Evolutionary conservation across 441 rosid genomes (phyloP).

Genomic region (Pelargonium myrrhifolium): DNA sequence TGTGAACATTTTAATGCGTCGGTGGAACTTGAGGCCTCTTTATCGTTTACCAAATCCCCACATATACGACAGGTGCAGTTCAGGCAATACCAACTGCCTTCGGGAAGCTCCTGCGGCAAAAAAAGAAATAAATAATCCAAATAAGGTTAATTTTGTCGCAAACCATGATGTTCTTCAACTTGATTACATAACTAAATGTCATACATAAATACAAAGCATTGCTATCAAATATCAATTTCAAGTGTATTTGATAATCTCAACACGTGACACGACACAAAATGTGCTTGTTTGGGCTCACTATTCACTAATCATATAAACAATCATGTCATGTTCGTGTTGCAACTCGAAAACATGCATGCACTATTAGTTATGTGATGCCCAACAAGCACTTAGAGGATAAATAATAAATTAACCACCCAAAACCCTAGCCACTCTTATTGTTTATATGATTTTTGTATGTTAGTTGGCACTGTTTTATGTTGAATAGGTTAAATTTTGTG

Average conservation of each 20-base stretch:
- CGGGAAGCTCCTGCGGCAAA: conserved; percentile 68
- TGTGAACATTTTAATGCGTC: conserved; percentile 65
- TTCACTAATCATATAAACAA: no score
- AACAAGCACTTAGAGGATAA: no score
- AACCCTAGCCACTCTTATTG: no score
- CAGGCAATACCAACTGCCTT: conserved; percentile 88
- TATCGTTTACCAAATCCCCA: conserved; percentile 56
- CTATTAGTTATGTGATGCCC: no score
- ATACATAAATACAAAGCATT: neutral
- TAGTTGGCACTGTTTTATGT: no score
- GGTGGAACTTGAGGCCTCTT: conserved; percentile 32
- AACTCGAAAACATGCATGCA: no score
- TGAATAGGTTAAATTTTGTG: no score
- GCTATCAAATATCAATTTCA: neutral
- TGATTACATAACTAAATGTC: neutral
- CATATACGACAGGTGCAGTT: conserved; percentile 86
- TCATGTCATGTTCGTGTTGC: no score
- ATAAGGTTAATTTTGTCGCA: conserved; percentile 14
- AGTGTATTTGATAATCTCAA: neutral
- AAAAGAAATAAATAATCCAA: conserved; percentile 1
- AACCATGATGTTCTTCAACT: neutral
- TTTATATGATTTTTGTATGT: no score
- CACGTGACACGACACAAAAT: neutral
- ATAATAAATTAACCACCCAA: no score
- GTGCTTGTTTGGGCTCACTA: neutral